Evolutionary conservation across 192 early-diverging fungal species (phyloP), one percentile per base, ranked within the genome.

Genomic region (Entomortierella parvispora): DNA sequence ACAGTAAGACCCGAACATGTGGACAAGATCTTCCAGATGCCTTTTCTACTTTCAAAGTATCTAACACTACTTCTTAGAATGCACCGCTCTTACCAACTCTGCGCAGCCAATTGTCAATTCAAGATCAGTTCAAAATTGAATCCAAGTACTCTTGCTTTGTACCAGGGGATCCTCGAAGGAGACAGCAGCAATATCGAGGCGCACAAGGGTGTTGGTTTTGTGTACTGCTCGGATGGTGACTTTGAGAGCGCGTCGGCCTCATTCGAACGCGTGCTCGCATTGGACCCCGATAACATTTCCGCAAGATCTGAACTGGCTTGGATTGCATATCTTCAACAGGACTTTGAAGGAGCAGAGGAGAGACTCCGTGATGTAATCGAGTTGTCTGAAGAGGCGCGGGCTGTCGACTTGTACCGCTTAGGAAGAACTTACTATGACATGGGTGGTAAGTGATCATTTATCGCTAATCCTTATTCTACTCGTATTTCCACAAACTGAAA

Each of bases 351-450:
- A 31, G 92, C 95, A 0, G 62, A 86, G 9, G 71, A 82, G 15
- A 81, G 75, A 20, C 75, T 93, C 28, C 64, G 75, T 23, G 75
- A 87, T 20, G 88, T 90, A 2, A 77, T 90, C 25, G 81, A 83
- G 2, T 74, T 85, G 17, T 79, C 79, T 0, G 82, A 83, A 2
- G 54, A 80, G 32, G 47, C 83, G 22, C 62, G 66, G 10, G 89
- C 90, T 8, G 46, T 82, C 33, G 85, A 90, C 65, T 75, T 85
- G 32, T 93, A 88, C 51, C 81, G 92, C 2, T 55, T 94, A 4
- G 95, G 94, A 4, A 75, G 86, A 23, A 84, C 89, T 2, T 93
- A 91, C 65, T 99, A 94, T 91, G 86, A 74, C 14, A 81, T 91
- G 81, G 92, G 87, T 33, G 93, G 89, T 90, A 80, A 44, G 65